Evolutionary conservation across 2,329 filamentous ascomycete species (phyloP).

Genomic region (Laburnicola sp.): DNA sequence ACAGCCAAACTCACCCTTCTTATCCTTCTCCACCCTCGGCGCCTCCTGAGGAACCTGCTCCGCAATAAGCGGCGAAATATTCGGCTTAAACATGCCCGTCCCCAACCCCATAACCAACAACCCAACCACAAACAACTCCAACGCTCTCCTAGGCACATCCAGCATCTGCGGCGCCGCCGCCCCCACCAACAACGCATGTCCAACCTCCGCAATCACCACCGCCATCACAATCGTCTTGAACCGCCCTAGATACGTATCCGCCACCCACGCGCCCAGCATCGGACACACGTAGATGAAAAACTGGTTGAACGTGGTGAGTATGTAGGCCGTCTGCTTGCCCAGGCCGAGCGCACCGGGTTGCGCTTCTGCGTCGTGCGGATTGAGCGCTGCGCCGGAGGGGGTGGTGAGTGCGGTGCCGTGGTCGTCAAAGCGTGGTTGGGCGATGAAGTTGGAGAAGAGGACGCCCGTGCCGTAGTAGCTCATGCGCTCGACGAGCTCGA

Average conservation of each 20-base stretch:
- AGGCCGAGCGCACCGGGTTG: conserved; percentile 58
- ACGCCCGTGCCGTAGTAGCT: conserved; percentile 45
- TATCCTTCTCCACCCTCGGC: conserved; percentile 50
- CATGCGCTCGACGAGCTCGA: conserved; percentile 46
- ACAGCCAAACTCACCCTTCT: conserved; percentile 49
- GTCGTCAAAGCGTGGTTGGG: conserved; percentile 2
- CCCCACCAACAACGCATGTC: conserved; percentile 58
- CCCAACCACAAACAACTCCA: conserved; percentile 60
- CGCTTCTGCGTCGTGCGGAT: conserved; percentile 33
- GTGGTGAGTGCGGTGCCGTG: conserved; percentile 27
- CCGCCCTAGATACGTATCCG: conserved; percentile 64
- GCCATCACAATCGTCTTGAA: conserved; percentile 63
- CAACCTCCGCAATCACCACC: conserved; percentile 61
- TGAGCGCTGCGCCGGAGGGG: conserved; percentile 32
- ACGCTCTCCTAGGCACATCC: conserved; percentile 51
- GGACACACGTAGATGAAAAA: conserved; percentile 64
- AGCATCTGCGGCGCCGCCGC: conserved; percentile 59
- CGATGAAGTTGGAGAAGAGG: conserved; percentile 47
- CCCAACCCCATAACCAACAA: conserved; percentile 67
- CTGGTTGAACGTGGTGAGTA: conserved; percentile 57
- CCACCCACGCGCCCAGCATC: conserved; percentile 60
- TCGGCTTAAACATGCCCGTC: conserved; percentile 71
- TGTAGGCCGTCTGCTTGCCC: conserved; percentile 58
- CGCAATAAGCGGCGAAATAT: conserved; percentile 60
- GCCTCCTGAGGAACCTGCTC: conserved; percentile 66